Conservation (phyloP, 2,329 filamentous ascomycete species). For the Fusarium virguliforme region DNA sequence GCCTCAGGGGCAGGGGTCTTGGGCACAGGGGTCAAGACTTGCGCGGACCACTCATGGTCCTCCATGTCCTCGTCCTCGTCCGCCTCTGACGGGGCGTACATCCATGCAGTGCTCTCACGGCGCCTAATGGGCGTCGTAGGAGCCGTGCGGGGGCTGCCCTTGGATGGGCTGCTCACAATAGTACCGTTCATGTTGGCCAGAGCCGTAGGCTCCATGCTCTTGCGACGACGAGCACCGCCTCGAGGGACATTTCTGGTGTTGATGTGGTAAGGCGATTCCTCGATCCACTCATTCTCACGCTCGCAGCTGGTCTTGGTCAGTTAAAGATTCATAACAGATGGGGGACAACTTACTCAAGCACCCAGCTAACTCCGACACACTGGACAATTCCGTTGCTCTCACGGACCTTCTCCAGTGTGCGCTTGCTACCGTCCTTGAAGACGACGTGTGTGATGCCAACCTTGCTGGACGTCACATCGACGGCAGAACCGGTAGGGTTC, state of each 20-base stretch:
- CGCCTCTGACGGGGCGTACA: conserved; percentile 66
- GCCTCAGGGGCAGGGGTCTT: conserved; percentile 72
- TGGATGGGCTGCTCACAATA: conserved; percentile 64
- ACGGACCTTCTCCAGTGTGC: conserved; percentile 85
- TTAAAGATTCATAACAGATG: neutral
- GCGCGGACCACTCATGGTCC: conserved; percentile 61
- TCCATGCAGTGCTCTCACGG: conserved; percentile 70
- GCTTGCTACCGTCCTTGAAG: conserved; percentile 87
- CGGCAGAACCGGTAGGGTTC: conserved; percentile 67
- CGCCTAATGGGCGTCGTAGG: conserved; percentile 67
- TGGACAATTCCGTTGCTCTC: conserved; percentile 81
- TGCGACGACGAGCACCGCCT: conserved; percentile 79
- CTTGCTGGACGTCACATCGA: conserved; percentile 63
- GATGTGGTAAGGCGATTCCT: conserved; percentile 79
- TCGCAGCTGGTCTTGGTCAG: conserved; percentile 74
- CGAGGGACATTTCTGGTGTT: conserved; percentile 78
- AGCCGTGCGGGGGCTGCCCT: conserved; percentile 56
- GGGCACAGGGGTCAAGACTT: conserved; percentile 70
- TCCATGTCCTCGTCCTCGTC: conserved; percentile 59
- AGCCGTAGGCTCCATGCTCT: conserved; percentile 85
- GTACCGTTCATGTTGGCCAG: conserved; percentile 79
- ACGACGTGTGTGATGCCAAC: conserved; percentile 90
- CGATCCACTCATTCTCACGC: conserved; percentile 82
- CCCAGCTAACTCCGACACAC: conserved; percentile 91
- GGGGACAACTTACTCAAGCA: conserved; percentile 79